A percentile compares a stretch with the other conserved stretches of the same genome.
These are phyloP conservation scores for Lizonia empirigonia DNA, from an alignment of 2,329 filamentous ascomycete species.

Conservation along the genomic window DNA sequence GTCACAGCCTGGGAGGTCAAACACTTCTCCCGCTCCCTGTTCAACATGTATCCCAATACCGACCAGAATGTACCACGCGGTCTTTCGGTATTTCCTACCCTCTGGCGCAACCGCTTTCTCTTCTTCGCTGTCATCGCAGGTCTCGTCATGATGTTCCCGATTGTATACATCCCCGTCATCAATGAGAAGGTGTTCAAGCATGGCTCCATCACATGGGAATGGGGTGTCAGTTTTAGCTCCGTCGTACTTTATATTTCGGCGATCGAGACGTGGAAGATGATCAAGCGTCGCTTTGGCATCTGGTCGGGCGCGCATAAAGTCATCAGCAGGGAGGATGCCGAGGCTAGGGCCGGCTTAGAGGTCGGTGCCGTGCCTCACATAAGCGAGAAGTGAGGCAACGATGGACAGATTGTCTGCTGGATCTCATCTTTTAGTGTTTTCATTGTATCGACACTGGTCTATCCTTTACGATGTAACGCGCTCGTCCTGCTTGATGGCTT, in stretches of 20 bases:
- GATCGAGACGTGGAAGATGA: conserved; percentile 54
- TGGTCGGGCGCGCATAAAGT: conserved; percentile 42
- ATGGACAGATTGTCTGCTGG: neutral
- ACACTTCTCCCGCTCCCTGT: conserved; percentile 52
- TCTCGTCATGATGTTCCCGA: conserved; percentile 51
- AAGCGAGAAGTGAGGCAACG: conserved; percentile 22
- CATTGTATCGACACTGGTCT: conserved; percentile 7
- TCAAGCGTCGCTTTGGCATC: conserved; percentile 48
- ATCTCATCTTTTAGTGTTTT: neutral
- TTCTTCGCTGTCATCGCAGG: conserved; percentile 52
- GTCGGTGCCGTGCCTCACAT: conserved; percentile 9
- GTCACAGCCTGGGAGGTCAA: conserved; percentile 58
- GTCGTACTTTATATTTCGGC: conserved; percentile 50
- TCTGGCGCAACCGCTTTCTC: conserved; percentile 53
- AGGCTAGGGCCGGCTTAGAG: conserved; percentile 39
- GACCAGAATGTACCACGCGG: conserved; percentile 27
- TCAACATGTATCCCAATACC: conserved; percentile 52
- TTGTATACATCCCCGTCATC: conserved; percentile 54
- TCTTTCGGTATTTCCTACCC: conserved; percentile 47
- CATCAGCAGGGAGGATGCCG: conserved; percentile 43
- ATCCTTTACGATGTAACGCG: neutral
- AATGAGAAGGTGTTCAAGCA: conserved; percentile 56
- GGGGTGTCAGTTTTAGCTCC: conserved; percentile 52
- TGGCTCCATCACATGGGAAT: conserved; percentile 52
- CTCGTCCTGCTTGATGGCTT: neutral